phyloP scores from a whole-genome alignment of 352 stramenopile genomes.

The Phytophthora pinifolia region DNA sequence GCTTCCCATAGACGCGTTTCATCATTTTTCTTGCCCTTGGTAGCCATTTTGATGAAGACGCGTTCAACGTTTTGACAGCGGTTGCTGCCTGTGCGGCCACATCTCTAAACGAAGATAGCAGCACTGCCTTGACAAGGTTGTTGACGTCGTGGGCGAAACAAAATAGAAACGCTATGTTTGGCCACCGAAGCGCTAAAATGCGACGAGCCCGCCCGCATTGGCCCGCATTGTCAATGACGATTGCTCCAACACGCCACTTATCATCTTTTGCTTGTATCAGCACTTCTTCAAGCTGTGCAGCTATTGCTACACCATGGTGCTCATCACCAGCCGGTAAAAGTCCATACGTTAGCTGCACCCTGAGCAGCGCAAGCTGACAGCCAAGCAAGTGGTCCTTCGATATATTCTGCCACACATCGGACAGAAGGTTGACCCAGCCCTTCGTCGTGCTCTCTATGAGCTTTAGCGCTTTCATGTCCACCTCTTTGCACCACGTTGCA shows the following conservation, averaged over 20 bases:
- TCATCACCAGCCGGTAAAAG: neutral
- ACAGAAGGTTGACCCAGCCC: conserved; percentile 10
- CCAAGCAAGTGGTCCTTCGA: conserved; percentile 3
- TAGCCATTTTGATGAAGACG: conserved; percentile 7
- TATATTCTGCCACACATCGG: conserved; percentile 8
- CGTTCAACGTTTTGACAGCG: conserved; percentile 2
- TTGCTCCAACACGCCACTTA: conserved; percentile 5
- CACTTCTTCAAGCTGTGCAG: conserved; percentile 4
- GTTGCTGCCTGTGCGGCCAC: neutral
- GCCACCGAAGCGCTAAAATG: neutral
- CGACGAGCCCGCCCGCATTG: conserved; percentile 2
- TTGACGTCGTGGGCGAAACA: conserved; percentile 6
- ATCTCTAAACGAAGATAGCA: conserved; percentile 1
- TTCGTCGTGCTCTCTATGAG: neutral
- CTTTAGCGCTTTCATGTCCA: neutral
- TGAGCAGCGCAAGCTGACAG: conserved; percentile 5
- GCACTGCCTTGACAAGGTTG: conserved; percentile 5
- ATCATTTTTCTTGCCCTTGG: neutral
- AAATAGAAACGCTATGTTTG: conserved; percentile 1
- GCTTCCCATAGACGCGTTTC: neutral
- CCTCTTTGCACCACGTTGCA: neutral
- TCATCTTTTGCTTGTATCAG: neutral
- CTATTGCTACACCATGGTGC: conserved; percentile 7
- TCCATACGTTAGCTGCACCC: neutral
- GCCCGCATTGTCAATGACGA: conserved; percentile 10